These are phyloP conservation scores for Linum lewisii DNA, from an alignment of 345 rosid species.

Conservation along the genomic window DNA sequence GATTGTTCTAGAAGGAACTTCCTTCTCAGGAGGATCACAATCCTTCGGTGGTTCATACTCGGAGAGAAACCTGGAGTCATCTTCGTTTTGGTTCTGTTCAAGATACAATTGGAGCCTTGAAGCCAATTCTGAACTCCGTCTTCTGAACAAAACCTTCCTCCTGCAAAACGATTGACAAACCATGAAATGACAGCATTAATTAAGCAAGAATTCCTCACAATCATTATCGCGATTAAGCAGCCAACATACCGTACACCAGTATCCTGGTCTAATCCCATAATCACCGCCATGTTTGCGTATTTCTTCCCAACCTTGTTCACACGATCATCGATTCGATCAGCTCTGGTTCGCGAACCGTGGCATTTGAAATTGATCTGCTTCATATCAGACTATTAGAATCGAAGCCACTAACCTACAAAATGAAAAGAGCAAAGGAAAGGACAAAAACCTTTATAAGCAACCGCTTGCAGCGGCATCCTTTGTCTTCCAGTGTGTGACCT, in stretches of 20 bases:
- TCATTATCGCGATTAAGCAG: neutral
- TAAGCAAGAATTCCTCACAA: too few species aligned
- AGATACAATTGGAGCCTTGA: neutral
- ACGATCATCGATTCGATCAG: neutral
- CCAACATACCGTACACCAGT: neutral
- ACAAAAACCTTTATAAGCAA: neutral
- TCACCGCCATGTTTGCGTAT: neutral
- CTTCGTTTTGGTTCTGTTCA: neutral
- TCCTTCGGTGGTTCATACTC: neutral
- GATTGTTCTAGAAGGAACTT: slow-evolving; percentile 7
- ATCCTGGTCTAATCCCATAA: neutral
- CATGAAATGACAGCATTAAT: neutral
- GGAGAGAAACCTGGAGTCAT: neutral
- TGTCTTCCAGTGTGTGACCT: neutral
- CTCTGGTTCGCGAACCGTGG: neutral
- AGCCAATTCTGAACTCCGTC: neutral
- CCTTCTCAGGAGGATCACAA: neutral
- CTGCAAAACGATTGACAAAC: neutral
- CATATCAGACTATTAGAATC: neutral
- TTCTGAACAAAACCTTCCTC: neutral
- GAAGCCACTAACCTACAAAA: neutral
- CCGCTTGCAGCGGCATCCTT: neutral
- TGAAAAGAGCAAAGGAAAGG: neutral
- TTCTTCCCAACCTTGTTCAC: neutral
- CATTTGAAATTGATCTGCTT: neutral